These are phyloP conservation scores for Bretschneidera sinensis DNA, from an alignment of 345 rosid genomes.

Conservation along the genomic window DNA sequence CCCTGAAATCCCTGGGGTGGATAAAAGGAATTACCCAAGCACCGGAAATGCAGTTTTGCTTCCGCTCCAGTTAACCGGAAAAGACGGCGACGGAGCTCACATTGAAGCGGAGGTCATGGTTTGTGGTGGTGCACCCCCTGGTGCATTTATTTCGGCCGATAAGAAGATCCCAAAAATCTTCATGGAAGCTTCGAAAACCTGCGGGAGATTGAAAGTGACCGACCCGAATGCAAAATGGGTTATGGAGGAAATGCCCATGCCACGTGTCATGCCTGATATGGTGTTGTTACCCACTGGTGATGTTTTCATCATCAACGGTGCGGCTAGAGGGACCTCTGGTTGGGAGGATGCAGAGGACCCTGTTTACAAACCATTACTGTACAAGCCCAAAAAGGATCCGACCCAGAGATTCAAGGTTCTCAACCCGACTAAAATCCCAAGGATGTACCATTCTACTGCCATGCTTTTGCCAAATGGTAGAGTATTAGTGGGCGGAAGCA, in stretches of 20 bases:
- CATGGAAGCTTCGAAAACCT: no score
- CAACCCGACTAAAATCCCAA: neutral
- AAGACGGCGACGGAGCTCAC: neutral
- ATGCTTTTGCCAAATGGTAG: neutral
- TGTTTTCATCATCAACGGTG: slow-evolving; percentile 29
- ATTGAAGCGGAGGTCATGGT: slow-evolving; percentile 9
- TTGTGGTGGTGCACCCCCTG: no score
- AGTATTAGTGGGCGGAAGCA: no score
- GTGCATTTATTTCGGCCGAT: no score
- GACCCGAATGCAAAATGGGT: slow-evolving; percentile 22
- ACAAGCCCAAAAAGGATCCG: slow-evolving; percentile 3
- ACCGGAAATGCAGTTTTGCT: slow-evolving; percentile 24
- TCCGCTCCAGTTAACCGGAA: slow-evolving; percentile 7
- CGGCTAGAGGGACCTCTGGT: slow-evolving; percentile 21
- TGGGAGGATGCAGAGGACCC: slow-evolving; percentile 25
- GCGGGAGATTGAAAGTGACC: no score
- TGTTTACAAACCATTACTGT: slow-evolving; percentile 18
- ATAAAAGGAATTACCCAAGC: slow-evolving; percentile 2
- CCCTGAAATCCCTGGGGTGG: slow-evolving; percentile 27
- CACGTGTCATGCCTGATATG: slow-evolving; percentile 34
- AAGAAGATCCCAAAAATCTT: no score
- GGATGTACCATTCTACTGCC: neutral
- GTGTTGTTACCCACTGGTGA: slow-evolving; percentile 25
- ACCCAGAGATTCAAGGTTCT: neutral
- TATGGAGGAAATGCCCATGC: slow-evolving; percentile 28